Conservation (phyloP, 2,329 filamentous ascomycete genomes). For the Pseudogymnoascus sp. region DNA sequence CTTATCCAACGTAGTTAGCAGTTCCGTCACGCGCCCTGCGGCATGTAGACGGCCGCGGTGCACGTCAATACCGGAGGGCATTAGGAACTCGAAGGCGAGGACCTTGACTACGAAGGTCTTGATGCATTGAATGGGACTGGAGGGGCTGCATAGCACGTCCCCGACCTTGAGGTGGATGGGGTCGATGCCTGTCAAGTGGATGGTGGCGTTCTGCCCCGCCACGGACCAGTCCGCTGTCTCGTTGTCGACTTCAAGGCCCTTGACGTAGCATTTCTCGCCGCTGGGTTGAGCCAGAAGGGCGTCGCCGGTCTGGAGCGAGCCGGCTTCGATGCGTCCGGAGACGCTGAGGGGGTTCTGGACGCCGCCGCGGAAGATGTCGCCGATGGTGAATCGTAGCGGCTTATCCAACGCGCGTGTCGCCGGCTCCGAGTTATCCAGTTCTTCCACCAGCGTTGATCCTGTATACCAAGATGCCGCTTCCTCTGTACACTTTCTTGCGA, state of each 20-base stretch:
- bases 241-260: conserved; percentile 70
- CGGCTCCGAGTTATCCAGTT: conserved; percentile 76
- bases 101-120: conserved; percentile 75
- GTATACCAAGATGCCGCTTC: conserved; percentile 67
- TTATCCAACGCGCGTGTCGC: conserved; percentile 64
- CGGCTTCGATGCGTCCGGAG: conserved; percentile 77
- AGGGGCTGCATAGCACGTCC: conserved; percentile 73
- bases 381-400: conserved; percentile 78
- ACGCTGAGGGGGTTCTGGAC: conserved; percentile 76
- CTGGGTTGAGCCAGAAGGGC: conserved; percentile 72
- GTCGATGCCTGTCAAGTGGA: conserved; percentile 84
- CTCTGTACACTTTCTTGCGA: conserved; percentile 53
- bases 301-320: conserved; percentile 79
- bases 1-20: conserved; percentile 74
- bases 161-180: conserved; percentile 73
- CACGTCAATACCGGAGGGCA: conserved; percentile 83
- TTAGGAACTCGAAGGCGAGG: conserved; percentile 80
- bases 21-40: conserved; percentile 63
- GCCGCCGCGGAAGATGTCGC: conserved; percentile 76
- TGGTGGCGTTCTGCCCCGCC: conserved; percentile 77
- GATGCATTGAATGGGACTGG: conserved; percentile 60
- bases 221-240: conserved; percentile 79
- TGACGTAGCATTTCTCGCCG: conserved; percentile 72
- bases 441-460: conserved; percentile 71
- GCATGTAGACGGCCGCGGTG: conserved; percentile 78